phyloP scores from a whole-genome alignment of 352 stramenopile species.

The Phytophthora melonis region DNA sequence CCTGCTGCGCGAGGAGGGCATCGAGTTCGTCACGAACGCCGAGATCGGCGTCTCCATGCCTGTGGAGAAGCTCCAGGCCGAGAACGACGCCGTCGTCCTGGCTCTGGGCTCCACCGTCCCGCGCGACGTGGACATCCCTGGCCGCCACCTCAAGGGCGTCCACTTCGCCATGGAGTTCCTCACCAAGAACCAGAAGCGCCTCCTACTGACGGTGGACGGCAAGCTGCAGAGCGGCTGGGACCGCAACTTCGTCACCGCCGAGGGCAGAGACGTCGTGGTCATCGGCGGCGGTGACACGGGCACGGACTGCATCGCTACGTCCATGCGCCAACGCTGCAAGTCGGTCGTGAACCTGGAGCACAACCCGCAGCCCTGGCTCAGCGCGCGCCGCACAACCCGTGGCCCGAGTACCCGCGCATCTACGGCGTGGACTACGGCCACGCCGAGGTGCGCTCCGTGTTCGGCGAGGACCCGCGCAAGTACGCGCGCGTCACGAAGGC shows the following conservation, averaged over 20 bases:
- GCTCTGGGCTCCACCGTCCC: constrained; percentile 96
- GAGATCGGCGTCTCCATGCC: constrained; percentile 93
- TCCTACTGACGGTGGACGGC: constrained; percentile 95
- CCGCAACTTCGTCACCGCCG: constrained; percentile 95
- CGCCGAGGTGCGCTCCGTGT: constrained; percentile 94
- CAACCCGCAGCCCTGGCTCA: constrained; percentile 93
- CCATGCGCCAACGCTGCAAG: constrained; percentile 97
- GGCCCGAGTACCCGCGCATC: constrained; percentile 97
- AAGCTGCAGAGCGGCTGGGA: constrained; percentile 97
- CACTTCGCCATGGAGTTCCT: constrained; percentile 98
- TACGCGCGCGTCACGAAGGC: constrained; percentile 82
- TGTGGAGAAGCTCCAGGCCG: constrained; percentile 66
- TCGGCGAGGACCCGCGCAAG: constrained; percentile 91
- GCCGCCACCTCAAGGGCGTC: constrained; percentile 94
- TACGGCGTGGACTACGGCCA: constrained; percentile 99
- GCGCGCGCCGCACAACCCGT: constrained; percentile 95
- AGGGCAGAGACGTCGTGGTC: constrained; percentile 98
- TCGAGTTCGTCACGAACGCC: constrained; percentile 97
- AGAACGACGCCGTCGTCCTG: constrained; percentile 95
- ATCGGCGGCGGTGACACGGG: constrained; percentile 98
- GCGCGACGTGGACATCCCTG: constrained; percentile 91
- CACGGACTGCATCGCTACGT: constrained; percentile 98
- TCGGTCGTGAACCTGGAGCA: constrained; percentile 97
- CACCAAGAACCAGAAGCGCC: constrained; percentile 97
- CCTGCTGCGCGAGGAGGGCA: constrained; percentile 95